Base-by-base conservation (phyloP, 345 rosid species). In the Acer campestre region DNA sequence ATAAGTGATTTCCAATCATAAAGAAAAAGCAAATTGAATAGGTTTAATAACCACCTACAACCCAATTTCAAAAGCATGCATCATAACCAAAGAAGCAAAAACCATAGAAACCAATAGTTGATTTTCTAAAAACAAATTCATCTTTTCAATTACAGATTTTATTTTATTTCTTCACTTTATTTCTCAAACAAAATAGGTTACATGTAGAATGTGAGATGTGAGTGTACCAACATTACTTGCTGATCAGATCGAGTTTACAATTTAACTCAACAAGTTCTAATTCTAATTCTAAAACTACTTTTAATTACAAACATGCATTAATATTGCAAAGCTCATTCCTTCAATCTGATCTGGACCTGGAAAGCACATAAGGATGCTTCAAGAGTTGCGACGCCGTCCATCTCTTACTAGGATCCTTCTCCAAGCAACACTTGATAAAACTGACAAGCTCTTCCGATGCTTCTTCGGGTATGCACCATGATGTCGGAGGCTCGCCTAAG, bases 341-440 rank as follows among this genome's bases (percentile, higher is more conserved):
- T 11, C 31, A 2, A 22, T 61, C 64, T 61, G 46, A 42, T 42
- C 64, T 29, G 40, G 17, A 12, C 44, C 63, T 18, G 70, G 53
- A 29, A 29, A 35, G 38, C 38, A 66, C 65, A 6, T 61, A 80
- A 25, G 79, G 79, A 11, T 80, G 82, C 0, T 59, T 17, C 8
- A 80, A 27, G 2, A 80, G 72, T n/a, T 80, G 70, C 2, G 67
- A 48, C 29, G 40, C 75, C 1, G 67, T 35, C 71, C 77, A 82
- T 40, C 85, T 68, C 51, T 76, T 80, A 20, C 75, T 31, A 1
- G 80, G 70, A 10, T 79, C 74, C 59, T 68, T 79, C 16, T 82
- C 74, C 78, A 82, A 44, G 75, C 82, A 82, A 48, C 85, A 72
- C 58, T n/a, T 51, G 22, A 82, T 59, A 49, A 82, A 79, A 63